These are phyloP conservation scores for Cryptococcus sp. DNA, from an alignment of 1,284 basidiomycete species.

Conservation along the genomic window DNA sequence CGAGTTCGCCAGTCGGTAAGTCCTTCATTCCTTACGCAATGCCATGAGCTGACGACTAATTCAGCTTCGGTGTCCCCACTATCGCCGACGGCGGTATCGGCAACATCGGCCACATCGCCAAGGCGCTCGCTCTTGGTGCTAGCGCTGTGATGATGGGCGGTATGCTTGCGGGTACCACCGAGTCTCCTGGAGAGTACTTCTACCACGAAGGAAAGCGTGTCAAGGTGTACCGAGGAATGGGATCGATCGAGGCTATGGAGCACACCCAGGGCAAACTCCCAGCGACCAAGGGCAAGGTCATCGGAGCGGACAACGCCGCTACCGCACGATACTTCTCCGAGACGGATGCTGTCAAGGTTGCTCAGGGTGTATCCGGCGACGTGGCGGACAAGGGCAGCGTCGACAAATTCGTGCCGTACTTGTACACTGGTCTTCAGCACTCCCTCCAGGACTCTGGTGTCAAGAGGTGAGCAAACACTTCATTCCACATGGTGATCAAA, in stretches of 20 bases:
- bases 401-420: slow-evolving; percentile 87
- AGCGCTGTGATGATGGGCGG: slow-evolving; percentile 99
- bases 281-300: slow-evolving; percentile 58
- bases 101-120: slow-evolving; percentile 97
- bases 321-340: slow-evolving; percentile 98
- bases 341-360: slow-evolving; percentile 91
- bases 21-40: neutral
- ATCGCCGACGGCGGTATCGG: slow-evolving; percentile 97
- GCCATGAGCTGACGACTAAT: neutral
- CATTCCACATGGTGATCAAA: slow-evolving; percentile 1
- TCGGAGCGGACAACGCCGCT: slow-evolving; percentile 82
- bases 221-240: slow-evolving; percentile 99
- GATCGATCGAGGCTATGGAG: slow-evolving; percentile 94
- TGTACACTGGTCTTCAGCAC: slow-evolving; percentile 91
- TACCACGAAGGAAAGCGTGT: slow-evolving; percentile 98
- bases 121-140: slow-evolving; percentile 91
- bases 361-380: slow-evolving; percentile 94
- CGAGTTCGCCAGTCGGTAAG: slow-evolving; percentile 71
- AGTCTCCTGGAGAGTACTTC: slow-evolving; percentile 98
- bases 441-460: slow-evolving; percentile 94
- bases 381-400: slow-evolving; percentile 97
- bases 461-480: slow-evolving; percentile 59
- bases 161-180: slow-evolving; percentile 90
- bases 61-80: slow-evolving; percentile 86
- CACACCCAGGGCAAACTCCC: slow-evolving; percentile 60